A percentile compares a stretch with the other conserved stretches of the same genome.
These are phyloP conservation scores for Citrullus amarus DNA, from an alignment of 306 rosid genomes.

Conservation along the genomic window DNA sequence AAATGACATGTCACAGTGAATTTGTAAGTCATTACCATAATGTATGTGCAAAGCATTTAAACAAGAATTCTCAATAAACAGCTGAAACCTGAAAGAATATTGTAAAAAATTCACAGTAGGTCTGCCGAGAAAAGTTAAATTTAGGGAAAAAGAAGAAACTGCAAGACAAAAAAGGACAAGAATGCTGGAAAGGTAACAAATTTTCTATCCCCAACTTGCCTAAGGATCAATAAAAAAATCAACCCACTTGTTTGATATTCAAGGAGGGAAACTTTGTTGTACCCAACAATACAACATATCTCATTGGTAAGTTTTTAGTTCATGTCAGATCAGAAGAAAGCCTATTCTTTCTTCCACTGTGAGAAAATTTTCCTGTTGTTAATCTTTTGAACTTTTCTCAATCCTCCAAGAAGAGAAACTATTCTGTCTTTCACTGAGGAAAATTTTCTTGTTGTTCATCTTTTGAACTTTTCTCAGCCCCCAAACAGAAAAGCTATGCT, in stretches of 20 bases:
- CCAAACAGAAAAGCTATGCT: neutral
- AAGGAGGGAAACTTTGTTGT: neutral
- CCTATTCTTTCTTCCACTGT: neutral
- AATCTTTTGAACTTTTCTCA: no score
- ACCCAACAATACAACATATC: neutral
- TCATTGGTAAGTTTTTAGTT: neutral
- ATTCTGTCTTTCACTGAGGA: neutral
- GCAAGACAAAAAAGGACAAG: slow-evolving; percentile 1
- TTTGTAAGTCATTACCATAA: slow-evolving; percentile 14
- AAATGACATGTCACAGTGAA: slow-evolving; percentile 17
- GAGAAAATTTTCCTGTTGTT: neutral
- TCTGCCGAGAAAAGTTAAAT: slow-evolving; percentile 8
- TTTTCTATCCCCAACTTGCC: slow-evolving; percentile 4
- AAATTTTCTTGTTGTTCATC: neutral
- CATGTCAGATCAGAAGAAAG: neutral
- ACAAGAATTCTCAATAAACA: slow-evolving; percentile 3
- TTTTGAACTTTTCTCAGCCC: neutral
- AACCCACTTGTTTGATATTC: slow-evolving; percentile 15
- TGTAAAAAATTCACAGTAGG: slow-evolving; percentile 4
- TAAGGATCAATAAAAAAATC: neutral
- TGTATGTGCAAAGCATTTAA: slow-evolving; percentile 27
- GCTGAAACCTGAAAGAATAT: neutral
- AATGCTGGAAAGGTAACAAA: neutral
- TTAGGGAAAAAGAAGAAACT: neutral
- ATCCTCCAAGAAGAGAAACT: neutral